Base-by-base conservation (phyloP, 768 basidiomycete genomes). In the Boletus tomentosulus region DNA sequence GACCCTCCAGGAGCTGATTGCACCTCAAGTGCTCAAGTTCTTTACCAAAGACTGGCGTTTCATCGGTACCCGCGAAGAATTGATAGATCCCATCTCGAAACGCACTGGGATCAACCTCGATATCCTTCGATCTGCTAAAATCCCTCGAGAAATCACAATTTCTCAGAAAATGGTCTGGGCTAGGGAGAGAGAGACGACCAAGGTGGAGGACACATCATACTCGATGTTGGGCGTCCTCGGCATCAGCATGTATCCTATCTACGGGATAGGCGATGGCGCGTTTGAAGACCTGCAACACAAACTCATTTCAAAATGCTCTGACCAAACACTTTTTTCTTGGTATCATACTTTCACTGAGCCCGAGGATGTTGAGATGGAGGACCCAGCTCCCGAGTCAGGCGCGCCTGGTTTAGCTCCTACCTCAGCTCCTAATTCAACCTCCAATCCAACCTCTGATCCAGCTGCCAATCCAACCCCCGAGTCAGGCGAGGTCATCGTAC, bases 1-100 rank as follows among this genome's bases (percentile, higher is more conserved):
- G 67, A 70, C 69, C 7, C 48, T 70, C 6, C 67, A 68, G 44
- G 69, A 68, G 16, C 48, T 68, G 39, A 58, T 72, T 12, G 71
- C 70, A 13, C 70, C 70, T 3, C 57, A 19, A 22, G 25, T 13
- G 12, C 57, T 67, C 54, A 54, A 48, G 34, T 71, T 71, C 54
- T 71, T 62, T 38, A 55, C 60, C 1, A 51, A 54, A n/a, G 55
- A 65, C 39, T 71, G 71, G 70, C 9, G 3, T 9, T 30, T 48
- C 4, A 47, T 64, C 24, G 64, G 64, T 28, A 54, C 50, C 2
- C 53, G 63, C 27, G 58, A 55, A 11, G 31, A 46, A 0, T 41
- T 69, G 47, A 46, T 58, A 38, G 50, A 48, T 0, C 35, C 1
- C 16, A 67, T 67, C 31, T 34, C 49, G 12, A 11, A 47, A 12